A percentile compares a stretch with the other conserved stretches of the same genome.
phyloP scores from a whole-genome alignment of 2,329 filamentous ascomycete species.

The Pleurostoma richardsiae region DNA sequence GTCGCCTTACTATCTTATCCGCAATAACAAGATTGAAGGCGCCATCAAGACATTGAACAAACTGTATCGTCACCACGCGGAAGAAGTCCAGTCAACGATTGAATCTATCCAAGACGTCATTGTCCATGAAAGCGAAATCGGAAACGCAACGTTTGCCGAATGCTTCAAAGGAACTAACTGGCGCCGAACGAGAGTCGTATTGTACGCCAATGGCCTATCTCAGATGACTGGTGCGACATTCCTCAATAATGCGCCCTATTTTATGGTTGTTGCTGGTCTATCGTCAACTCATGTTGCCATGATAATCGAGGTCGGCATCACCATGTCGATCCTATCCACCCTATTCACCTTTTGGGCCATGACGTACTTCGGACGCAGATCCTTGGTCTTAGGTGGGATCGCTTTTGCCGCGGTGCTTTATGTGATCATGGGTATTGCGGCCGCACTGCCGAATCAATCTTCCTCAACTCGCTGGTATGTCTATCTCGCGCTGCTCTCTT shows the following conservation, averaged over 20 bases:
- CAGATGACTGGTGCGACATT: conserved; percentile 4
- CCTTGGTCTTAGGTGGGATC: conserved; percentile 1
- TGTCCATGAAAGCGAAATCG: neutral
- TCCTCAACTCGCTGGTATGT: neutral
- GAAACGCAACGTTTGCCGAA: neutral
- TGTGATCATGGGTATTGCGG: conserved; percentile 3
- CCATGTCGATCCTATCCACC: conserved; percentile 2
- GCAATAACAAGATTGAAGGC: neutral
- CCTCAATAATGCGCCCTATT: conserved; percentile 3
- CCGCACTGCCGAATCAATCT: conserved; percentile 1
- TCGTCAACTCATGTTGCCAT: conserved; percentile 1
- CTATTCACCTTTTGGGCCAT: conserved; percentile 3
- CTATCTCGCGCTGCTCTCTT: too few species aligned
- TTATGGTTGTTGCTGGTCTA: conserved; percentile 3
- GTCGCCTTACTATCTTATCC: too few species aligned
- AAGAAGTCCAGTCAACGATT: neutral
- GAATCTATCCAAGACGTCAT: neutral
- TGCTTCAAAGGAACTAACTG: conserved; percentile 2
- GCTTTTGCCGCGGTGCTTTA: conserved; percentile 1
- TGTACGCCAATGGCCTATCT: conserved; percentile 2
- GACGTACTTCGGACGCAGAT: conserved; percentile 1
- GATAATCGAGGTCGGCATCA: conserved; percentile 5
- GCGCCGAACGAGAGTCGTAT: conserved; percentile 3
- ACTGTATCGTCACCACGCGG: neutral
- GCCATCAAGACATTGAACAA: neutral